Percentiles rank a stretch among this genome's conserved stretches.
These are phyloP conservation scores for Bacterosira constricta DNA, from an alignment of 108 stramenopile genomes.

Conservation along the genomic window DNA sequence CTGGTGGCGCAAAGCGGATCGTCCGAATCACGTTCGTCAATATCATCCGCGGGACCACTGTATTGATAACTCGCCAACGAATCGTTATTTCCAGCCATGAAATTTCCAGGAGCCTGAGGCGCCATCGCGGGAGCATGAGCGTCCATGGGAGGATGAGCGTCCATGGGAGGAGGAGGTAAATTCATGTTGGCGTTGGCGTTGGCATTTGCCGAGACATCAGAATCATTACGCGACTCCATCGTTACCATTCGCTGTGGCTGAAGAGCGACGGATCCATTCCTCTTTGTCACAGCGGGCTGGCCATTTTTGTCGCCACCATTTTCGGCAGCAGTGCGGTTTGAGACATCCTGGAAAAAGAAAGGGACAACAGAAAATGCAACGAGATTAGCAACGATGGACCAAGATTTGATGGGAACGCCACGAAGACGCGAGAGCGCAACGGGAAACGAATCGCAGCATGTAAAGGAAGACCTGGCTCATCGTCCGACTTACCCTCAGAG, in stretches of 20 bases:
- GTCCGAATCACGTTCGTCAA: slow-evolving; percentile 92
- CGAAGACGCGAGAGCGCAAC: neutral
- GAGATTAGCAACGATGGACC: neutral
- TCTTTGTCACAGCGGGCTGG: slow-evolving; percentile 12
- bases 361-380: neutral
- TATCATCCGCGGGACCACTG: slow-evolving; percentile 84
- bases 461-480: neutral
- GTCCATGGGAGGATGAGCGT: neutral
- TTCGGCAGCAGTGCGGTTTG: slow-evolving; percentile 37
- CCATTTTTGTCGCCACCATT: slow-evolving; percentile 22
- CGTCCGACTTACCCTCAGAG: slow-evolving; percentile 36
- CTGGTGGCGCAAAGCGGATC: slow-evolving; percentile 95
- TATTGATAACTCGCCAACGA: slow-evolving; percentile 63
- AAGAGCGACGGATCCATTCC: slow-evolving; percentile 3
- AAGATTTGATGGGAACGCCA: neutral
- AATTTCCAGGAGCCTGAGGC: slow-evolving; percentile 3
- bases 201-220: neutral
- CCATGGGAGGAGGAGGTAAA: neutral
- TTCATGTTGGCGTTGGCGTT: neutral
- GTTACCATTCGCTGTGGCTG: slow-evolving; percentile 9
- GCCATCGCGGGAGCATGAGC: neutral
- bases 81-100: slow-evolving; percentile 2
- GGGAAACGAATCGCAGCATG: neutral
- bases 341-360: slow-evolving; percentile 36
- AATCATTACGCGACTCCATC: slow-evolving; percentile 21